Conservation (phyloP, 1,139 yeast genomes). For the Ogataea hybrid region DNA sequence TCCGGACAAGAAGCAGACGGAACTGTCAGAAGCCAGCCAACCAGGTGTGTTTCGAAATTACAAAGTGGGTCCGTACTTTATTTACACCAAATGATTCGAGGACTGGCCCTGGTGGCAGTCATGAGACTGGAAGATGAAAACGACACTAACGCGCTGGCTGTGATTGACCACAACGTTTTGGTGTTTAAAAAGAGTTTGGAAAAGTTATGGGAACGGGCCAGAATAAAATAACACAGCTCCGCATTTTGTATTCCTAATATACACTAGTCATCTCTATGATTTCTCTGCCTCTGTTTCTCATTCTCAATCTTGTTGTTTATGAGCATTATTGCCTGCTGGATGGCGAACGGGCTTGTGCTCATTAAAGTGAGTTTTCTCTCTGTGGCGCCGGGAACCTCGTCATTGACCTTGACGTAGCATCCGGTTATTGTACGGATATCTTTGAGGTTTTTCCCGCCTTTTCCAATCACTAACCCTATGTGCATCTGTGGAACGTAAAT, state of each 20-base stretch:
- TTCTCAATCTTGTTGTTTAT: conserved; percentile 74
- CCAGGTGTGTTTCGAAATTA: conserved; percentile 70
- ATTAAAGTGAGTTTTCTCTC: conserved; percentile 70
- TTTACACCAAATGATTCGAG: conserved; percentile 88
- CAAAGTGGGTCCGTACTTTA: conserved; percentile 83
- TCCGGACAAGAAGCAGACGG: conserved; percentile 4
- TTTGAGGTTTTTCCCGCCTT: conserved; percentile 79
- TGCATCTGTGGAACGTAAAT: conserved; percentile 71
- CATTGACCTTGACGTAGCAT: conserved; percentile 70
- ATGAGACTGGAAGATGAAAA: conserved; percentile 60
- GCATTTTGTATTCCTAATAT: conserved; percentile 10
- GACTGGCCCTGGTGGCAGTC: conserved; percentile 86
- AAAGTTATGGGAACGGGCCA: conserved; percentile 60
- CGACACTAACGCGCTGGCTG: conserved; percentile 49
- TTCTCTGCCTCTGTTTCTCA: conserved; percentile 45
- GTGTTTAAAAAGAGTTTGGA: conserved; percentile 76
- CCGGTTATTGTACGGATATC: conserved; percentile 78
- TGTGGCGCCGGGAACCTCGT: conserved; percentile 51
- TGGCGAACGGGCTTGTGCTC: conserved; percentile 61
- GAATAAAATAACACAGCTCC: conserved; percentile 14
- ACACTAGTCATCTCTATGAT: conserved; percentile 13
- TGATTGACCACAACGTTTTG: conserved; percentile 87
- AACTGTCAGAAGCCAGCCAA: conserved; percentile 30
- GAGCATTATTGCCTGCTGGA: conserved; percentile 74
- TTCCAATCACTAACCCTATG: conserved; percentile 86